phyloP scores from a whole-genome alignment of 768 basidiomycete genomes.

The Naganishia antarctica region DNA sequence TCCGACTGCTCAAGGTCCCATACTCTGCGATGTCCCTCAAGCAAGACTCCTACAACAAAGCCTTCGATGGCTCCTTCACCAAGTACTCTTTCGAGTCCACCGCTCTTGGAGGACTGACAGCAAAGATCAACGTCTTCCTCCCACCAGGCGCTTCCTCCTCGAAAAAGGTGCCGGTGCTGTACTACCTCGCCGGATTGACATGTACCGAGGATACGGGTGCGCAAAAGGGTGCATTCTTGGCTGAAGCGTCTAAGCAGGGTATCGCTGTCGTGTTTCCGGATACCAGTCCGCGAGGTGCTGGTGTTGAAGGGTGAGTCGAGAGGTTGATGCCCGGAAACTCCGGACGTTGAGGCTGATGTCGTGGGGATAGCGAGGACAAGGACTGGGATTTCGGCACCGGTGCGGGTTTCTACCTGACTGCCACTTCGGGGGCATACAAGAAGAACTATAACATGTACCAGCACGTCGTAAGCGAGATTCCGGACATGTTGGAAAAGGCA shows the following conservation, averaged over 20 bases:
- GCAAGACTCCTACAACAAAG: slow-evolving; percentile 69
- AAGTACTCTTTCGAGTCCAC: slow-evolving; percentile 58
- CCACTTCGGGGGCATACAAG: slow-evolving; percentile 58
- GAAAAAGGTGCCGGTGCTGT: slow-evolving; percentile 62
- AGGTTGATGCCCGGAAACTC: slow-evolving; percentile 30
- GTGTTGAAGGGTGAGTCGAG: slow-evolving; percentile 71
- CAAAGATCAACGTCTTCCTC: slow-evolving; percentile 84
- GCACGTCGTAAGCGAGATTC: slow-evolving; percentile 77
- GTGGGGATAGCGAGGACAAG: slow-evolving; percentile 41
- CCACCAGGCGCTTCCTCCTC: slow-evolving; percentile 60
- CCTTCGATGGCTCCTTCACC: slow-evolving; percentile 70
- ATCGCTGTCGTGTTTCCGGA: slow-evolving; percentile 93
- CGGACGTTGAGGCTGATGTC: not conserved
- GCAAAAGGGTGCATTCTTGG: slow-evolving; percentile 87
- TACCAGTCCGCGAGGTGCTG: slow-evolving; percentile 89
- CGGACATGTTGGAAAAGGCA: slow-evolving; percentile 66
- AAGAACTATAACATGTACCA: slow-evolving; percentile 78
- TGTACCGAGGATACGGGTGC: slow-evolving; percentile 93
- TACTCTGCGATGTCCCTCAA: slow-evolving; percentile 53
- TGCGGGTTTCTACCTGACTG: slow-evolving; percentile 94
- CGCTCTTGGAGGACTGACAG: slow-evolving; percentile 49
- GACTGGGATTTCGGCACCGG: slow-evolving; percentile 90
- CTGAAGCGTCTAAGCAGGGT: slow-evolving; percentile 75
- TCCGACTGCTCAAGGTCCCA: not conserved
- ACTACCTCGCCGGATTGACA: slow-evolving; percentile 60